Conservation (phyloP, 2,329 filamentous ascomycete genomes). For the Clarireedia monteithiana region DNA sequence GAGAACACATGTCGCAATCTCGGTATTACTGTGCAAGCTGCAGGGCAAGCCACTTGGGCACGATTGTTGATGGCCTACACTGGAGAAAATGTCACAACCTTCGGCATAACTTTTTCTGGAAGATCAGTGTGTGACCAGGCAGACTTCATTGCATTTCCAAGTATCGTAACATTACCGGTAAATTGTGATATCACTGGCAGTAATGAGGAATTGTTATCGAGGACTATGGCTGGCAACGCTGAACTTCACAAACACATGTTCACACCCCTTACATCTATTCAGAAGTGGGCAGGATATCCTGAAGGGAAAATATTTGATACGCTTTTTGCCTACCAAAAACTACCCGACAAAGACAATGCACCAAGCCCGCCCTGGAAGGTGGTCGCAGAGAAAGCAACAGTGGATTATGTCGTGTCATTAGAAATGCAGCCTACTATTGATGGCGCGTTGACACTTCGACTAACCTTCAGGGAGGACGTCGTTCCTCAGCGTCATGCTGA, state of each 20-base stretch:
- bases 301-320: constrained; percentile 72
- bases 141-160: constrained; percentile 60
- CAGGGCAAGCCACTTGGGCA: constrained; percentile 72
- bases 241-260: constrained; percentile 63
- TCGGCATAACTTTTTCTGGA: constrained; percentile 75
- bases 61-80: constrained; percentile 67
- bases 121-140: constrained; percentile 52
- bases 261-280: constrained; percentile 62
- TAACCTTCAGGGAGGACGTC: constrained; percentile 58
- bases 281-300: constrained; percentile 60
- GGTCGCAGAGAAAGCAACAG: constrained; percentile 56
- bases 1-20: constrained; percentile 46
- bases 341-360: constrained; percentile 19
- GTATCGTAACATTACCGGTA: constrained; percentile 74
- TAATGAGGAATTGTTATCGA: constrained; percentile 49
- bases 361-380: constrained; percentile 46
- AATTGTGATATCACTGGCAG: constrained; percentile 46
- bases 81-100: constrained; percentile 66
- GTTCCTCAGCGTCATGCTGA: constrained; percentile 62
- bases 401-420: constrained; percentile 74
- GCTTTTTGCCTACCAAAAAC: constrained; percentile 74
- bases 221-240: constrained; percentile 59
- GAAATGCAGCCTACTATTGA: constrained; percentile 56
- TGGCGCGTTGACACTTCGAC: constrained; percentile 48
- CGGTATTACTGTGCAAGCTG: constrained; percentile 68